phyloP scores from a whole-genome alignment of 345 rosid genomes.

The Mangifera indica region DNA sequence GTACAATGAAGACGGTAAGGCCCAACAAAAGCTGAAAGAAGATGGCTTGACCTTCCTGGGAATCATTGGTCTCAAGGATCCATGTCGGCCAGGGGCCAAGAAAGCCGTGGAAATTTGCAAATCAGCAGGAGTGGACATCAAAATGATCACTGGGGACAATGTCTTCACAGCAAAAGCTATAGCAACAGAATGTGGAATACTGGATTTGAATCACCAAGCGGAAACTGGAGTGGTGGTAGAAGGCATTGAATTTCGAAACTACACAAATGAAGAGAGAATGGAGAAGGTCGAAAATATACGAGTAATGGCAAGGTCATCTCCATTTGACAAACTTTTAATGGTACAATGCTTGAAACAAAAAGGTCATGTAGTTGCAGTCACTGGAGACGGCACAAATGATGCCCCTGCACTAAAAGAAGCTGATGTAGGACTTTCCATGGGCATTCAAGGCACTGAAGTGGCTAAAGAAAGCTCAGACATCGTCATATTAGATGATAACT shows the following conservation, averaged over 20 bases:
- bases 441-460: constrained; percentile 64
- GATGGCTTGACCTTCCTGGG: constrained; percentile 47
- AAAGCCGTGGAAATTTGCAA: constrained; percentile 59
- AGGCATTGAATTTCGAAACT: constrained; percentile 56
- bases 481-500: constrained; percentile 60
- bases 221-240: constrained; percentile 43
- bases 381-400: constrained; percentile 67
- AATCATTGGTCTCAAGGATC: constrained; percentile 69
- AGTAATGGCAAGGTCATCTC: constrained; percentile 75
- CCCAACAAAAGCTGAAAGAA: constrained; percentile 33
- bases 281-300: constrained; percentile 48
- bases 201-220: constrained; percentile 30
- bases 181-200: constrained; percentile 68
- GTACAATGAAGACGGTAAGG: constrained; percentile 5
- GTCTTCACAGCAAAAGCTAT: constrained; percentile 71
- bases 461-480: constrained; percentile 71
- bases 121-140: constrained; percentile 55
- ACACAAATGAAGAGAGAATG: constrained; percentile 46
- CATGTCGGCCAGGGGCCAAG: constrained; percentile 54
- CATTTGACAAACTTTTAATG: constrained; percentile 68
- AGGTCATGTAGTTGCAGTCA: constrained; percentile 65
- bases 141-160: constrained; percentile 77
- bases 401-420: constrained; percentile 68
- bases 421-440: constrained; percentile 68
- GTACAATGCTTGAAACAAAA: constrained; percentile 59